Conservation (phyloP, 768 basidiomycete species). For the Pholiota microspora region DNA sequence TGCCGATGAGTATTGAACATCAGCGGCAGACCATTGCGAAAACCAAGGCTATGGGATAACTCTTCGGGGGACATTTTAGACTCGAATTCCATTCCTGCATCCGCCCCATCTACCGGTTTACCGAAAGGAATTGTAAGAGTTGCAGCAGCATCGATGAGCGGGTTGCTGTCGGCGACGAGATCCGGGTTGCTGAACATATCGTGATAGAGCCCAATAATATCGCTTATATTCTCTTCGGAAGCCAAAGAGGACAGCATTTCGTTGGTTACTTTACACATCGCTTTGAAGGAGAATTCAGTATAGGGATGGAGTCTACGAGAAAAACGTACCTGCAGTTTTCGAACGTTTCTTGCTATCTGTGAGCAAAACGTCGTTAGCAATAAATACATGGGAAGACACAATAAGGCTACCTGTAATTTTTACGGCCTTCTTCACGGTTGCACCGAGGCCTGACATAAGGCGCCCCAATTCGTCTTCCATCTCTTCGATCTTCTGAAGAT, state of each 20-base stretch:
- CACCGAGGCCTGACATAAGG: conserved; percentile 17
- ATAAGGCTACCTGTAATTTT: neutral
- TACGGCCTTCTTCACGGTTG: conserved; percentile 1
- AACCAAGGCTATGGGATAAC: neutral
- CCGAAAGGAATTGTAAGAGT: neutral
- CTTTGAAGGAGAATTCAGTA: conserved; percentile 23
- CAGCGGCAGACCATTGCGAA: neutral
- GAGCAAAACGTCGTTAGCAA: no score
- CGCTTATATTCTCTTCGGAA: neutral
- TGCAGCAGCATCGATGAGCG: neutral
- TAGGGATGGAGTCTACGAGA: conserved; percentile 7
- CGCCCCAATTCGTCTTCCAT: conserved; percentile 16
- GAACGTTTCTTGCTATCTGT: neutral
- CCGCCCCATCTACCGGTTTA: neutral
- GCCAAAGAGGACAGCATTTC: neutral
- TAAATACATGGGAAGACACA: no score
- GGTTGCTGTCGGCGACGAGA: neutral
- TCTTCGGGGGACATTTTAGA: neutral
- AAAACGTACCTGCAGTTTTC: neutral
- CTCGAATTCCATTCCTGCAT: neutral
- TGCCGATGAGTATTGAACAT: neutral
- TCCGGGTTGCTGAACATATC: neutral
- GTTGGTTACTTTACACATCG: neutral
- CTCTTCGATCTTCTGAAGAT: conserved; percentile 5
- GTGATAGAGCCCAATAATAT: neutral